Percentiles rank a stretch among this genome's conserved stretches.
These are phyloP conservation scores for Trichoderma simmonsii DNA, from an alignment of 2,329 filamentous ascomycete genomes.

Conservation along the genomic window DNA sequence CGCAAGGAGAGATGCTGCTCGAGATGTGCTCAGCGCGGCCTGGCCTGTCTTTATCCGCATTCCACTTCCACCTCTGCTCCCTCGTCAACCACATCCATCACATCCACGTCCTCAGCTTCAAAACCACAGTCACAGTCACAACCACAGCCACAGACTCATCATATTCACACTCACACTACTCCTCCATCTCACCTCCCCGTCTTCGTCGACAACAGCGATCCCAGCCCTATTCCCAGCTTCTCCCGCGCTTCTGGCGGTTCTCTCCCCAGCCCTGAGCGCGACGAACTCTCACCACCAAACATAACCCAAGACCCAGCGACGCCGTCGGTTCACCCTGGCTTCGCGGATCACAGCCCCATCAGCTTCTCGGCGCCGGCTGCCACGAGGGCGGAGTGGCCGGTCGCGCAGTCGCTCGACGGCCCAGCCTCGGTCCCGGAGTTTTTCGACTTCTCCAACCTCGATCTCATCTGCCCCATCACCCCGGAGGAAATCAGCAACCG, in stretches of 20 bases:
- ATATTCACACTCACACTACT: not conserved
- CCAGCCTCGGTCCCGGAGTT: not conserved
- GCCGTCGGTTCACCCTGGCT: not conserved
- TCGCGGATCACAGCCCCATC: not conserved
- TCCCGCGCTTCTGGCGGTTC: not conserved
- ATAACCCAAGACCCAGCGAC: not conserved
- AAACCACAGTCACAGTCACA: not conserved
- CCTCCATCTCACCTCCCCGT: not conserved
- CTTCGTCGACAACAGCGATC: not conserved
- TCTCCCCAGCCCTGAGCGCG: conserved; percentile 1
- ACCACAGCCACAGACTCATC: not conserved
- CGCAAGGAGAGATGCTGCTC: conserved; percentile 8
- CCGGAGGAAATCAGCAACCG: conserved; percentile 46
- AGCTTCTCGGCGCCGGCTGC: not conserved
- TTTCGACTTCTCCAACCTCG: conserved; percentile 35
- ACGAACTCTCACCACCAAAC: not conserved
- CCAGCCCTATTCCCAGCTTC: not conserved
- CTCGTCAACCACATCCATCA: not conserved
- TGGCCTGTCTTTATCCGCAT: not conserved
- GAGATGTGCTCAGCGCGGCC: not conserved
- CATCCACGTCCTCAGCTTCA: not conserved
- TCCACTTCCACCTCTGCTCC: not conserved
- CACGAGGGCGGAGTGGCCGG: not conserved
- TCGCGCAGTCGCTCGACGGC: not conserved
- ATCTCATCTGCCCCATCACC: conserved; percentile 45